Conservation (phyloP, 768 basidiomycete genomes). For the Pholiota microspora region DNA sequence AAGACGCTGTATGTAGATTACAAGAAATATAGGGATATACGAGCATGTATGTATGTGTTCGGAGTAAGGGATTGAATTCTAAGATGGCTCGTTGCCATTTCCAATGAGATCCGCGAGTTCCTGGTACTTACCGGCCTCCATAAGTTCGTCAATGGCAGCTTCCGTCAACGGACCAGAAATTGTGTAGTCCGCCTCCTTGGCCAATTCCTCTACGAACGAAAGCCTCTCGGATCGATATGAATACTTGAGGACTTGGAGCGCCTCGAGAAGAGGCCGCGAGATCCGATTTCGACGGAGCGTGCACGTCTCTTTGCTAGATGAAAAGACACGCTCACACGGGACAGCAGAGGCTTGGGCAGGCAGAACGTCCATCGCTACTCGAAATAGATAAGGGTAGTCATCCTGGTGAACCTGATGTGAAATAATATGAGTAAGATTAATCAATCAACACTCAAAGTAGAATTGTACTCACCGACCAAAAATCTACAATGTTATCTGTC, state of each 20-base stretch:
- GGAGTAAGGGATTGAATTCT: neutral
- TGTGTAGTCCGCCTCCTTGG: neutral
- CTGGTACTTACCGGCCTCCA: neutral
- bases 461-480: too few species aligned
- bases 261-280: neutral
- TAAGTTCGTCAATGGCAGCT: neutral
- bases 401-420: neutral
- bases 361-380: conserved; percentile 9
- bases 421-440: too few species aligned
- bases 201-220: conserved; percentile 1
- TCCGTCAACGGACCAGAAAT: neutral
- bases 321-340: conserved; percentile 11
- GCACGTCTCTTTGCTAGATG: conserved; percentile 10
- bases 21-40: too few species aligned
- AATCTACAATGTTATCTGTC: too few species aligned
- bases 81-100: neutral
- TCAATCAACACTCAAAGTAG: too few species aligned
- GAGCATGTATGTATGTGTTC: too few species aligned
- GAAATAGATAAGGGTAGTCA: neutral
- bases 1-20: too few species aligned
- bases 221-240: neutral
- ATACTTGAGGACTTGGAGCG: conserved; percentile 10
- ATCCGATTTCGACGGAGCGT: conserved; percentile 5
- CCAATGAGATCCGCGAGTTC: neutral
- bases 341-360: conserved; percentile 12